Percentiles rank a stretch among this genome's conserved stretches.
Conservation (phyloP, 2,329 filamentous ascomycete genomes). For the Pezicula rhizophila region DNA sequence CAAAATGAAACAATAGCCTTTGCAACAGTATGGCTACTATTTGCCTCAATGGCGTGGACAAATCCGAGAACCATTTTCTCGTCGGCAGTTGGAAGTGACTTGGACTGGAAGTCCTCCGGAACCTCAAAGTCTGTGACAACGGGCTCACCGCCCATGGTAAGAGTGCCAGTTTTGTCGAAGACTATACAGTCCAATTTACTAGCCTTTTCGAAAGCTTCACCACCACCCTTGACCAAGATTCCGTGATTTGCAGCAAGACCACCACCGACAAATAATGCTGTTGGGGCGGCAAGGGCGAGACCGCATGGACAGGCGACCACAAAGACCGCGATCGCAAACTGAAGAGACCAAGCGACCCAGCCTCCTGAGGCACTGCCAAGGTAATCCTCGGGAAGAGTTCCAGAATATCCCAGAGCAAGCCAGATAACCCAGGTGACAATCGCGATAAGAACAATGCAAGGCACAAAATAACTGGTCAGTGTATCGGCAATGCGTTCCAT, state of each 20-base stretch:
- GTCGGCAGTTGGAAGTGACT: conserved; percentile 4
- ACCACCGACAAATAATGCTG: conserved; percentile 52
- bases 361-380: conserved; percentile 50
- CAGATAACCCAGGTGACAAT: conserved; percentile 67
- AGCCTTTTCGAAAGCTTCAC: conserved; percentile 54
- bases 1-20: conserved; percentile 64
- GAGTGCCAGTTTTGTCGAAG: conserved; percentile 56
- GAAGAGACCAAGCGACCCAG: conserved; percentile 68
- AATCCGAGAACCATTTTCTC: conserved; percentile 40
- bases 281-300: conserved; percentile 52
- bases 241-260: conserved; percentile 50
- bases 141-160: conserved; percentile 60
- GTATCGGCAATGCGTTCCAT: conserved; percentile 70
- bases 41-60: conserved; percentile 58
- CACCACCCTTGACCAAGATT: conserved; percentile 52
- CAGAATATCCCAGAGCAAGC: conserved; percentile 57
- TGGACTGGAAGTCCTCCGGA: background rate
- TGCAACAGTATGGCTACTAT: conserved; percentile 70
- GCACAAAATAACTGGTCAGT: conserved; percentile 72
- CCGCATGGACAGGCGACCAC: conserved; percentile 57
- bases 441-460: conserved; percentile 62
- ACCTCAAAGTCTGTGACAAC: conserved; percentile 43
- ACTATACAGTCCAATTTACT: conserved; percentile 48
- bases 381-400: conserved; percentile 50
- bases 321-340: conserved; percentile 64